phyloP scores from a whole-genome alignment of 140 eudicot species.

The Stevia rebaudiana region DNA sequence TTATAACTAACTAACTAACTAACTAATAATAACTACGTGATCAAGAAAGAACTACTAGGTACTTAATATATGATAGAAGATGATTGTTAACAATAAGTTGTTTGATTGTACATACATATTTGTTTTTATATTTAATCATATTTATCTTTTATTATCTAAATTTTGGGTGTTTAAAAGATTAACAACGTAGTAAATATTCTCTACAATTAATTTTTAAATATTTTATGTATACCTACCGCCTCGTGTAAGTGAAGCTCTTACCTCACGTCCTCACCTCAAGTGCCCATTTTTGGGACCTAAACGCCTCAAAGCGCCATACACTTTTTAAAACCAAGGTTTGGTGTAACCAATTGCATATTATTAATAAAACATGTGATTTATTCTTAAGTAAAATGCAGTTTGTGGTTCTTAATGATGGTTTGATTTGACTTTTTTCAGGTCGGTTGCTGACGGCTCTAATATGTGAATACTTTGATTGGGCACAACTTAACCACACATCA shows the following conservation, averaged over 20 bases:
- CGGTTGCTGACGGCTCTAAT: slow-evolving; percentile 75
- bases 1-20: no score
- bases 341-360: not conserved
- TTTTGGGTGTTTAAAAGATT: no score
- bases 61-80: not conserved
- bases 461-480: slow-evolving; percentile 99
- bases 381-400: not conserved
- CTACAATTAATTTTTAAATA: no score
- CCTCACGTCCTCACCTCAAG: not conserved
- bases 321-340: not conserved
- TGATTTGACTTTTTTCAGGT: slow-evolving; percentile 49
- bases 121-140: no score
- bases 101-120: no score
- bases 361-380: not conserved
- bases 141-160: no score
- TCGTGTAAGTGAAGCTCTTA: not conserved
- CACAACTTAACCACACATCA: slow-evolving; percentile 73
- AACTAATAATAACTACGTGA: no score
- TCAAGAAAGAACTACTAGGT: no score
- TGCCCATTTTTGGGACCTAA: not conserved
- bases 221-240: not conserved
- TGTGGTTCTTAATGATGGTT: slow-evolving; percentile 7
- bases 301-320: not conserved
- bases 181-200: no score
- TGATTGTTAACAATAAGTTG: not conserved